Percentiles rank a stretch among this genome's conserved stretches.
Evolutionary conservation across 73 alveolate species (phyloP).

Genomic region (Durusdinium trenchii): DNA sequence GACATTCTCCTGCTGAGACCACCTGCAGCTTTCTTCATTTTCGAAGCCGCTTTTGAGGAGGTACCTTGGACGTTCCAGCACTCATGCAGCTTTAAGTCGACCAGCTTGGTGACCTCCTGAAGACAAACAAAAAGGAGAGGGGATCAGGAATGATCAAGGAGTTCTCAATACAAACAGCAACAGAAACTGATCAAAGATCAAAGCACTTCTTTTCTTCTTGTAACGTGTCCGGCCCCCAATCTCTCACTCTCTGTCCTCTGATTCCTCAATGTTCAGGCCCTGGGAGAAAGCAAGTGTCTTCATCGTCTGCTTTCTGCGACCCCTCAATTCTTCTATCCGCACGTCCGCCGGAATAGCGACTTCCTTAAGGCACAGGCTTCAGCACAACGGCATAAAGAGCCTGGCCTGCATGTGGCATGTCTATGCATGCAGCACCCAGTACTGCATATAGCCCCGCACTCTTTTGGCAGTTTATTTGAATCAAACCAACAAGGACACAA

Average conservation of each 20-base stretch:
- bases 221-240: no score
- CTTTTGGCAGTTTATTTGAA: background rate
- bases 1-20: slow-evolving; percentile 22
- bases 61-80: slow-evolving; percentile 54
- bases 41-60: no score
- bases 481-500: background rate
- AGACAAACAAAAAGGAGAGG: no score
- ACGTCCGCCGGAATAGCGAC: slow-evolving; percentile 21
- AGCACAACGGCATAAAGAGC: no score
- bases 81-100: slow-evolving; percentile 49
- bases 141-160: no score
- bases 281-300: background rate
- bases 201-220: no score
- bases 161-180: no score
- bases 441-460: background rate
- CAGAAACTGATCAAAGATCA: no score
- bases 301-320: slow-evolving; percentile 48
- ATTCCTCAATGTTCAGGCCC: slow-evolving; percentile 10
- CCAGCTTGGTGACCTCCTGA: slow-evolving; percentile 25
- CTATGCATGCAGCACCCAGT: no score
- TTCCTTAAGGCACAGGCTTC: no score
- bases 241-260: slow-evolving; percentile 19
- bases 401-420: no score
- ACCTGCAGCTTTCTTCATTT: no score
- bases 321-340: slow-evolving; percentile 35